Base-by-base conservation (phyloP, 1,284 basidiomycete genomes). In the Leucoagaricus sp. region DNA sequence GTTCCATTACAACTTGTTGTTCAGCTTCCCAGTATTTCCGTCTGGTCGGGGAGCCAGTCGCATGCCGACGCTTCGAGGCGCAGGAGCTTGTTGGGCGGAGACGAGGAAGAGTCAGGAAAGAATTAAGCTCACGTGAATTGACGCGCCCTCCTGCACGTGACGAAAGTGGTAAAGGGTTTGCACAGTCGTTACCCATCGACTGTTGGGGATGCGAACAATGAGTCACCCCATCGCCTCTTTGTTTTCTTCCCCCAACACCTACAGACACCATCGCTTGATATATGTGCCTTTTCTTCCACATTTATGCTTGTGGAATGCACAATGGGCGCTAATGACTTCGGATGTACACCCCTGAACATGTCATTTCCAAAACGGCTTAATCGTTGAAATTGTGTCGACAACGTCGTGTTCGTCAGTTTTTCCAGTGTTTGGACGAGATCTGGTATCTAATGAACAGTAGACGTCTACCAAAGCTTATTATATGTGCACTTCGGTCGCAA, bases 71-170 rank as follows among this genome's bases (percentile, higher is more conserved):
- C 51, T 34, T 25, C 25, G 25, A 19, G 23, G 21, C 33, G 42
- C 41, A 45, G 13, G 15, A 52, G 36, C 17, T 54, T 28, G 45
- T 40, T 36, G 46, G 53, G 25, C 19, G 23, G 10, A 21, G 53
- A 31, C 26, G 45, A 17, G 10, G 28, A 31, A 44, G 33, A 26
- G 34, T 49, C 36, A 38, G 28, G n/a, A 25, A 19, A 34, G 34
- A 38, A 26, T 42, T 5, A 10, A 28, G 4, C 17, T 55, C 54
- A 57, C 55, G 55, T 57, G 49, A n/a, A 13, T 9, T 23, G 49
- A 57, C 42, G 55, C 47, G 54, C 31, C 13, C 38, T 21, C 19
- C 13, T 17, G 42, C 54, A 55, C 54, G 54, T 55, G 54, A n/a
- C 10, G 10, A 28, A 10, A 10, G 55, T 47, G 48, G 49, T 57